phyloP scores from a whole-genome alignment of 495 filamentous ascomycete species.

The Friedmanniomyces endolithicus region DNA sequence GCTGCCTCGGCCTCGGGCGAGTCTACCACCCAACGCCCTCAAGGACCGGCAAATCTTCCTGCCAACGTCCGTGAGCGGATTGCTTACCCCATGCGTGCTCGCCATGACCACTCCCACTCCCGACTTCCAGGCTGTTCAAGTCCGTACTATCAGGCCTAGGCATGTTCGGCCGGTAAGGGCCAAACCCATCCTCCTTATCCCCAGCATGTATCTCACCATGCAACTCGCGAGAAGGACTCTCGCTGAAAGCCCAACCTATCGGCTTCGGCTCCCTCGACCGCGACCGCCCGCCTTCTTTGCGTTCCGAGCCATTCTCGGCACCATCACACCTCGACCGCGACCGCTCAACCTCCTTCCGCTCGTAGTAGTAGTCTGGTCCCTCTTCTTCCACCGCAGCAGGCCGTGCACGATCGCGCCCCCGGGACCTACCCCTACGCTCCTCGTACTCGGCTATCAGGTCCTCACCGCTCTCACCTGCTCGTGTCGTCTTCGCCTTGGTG shows the following conservation, averaged over 20 bases:
- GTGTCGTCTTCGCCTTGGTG: neutral
- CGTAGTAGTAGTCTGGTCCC: neutral
- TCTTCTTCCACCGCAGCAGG: neutral
- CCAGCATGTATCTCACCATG: neutral
- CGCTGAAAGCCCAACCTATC: conserved; percentile 1
- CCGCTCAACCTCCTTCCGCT: neutral
- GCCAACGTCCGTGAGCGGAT: too few relatives aligned
- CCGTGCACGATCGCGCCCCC: neutral
- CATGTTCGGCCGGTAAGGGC: conserved; percentile 4
- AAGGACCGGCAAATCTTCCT: too few relatives aligned
- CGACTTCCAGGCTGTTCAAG: neutral
- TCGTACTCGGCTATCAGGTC: conserved; percentile 14
- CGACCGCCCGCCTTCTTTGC: neutral
- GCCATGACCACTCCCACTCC: neutral
- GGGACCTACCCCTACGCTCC: conserved; percentile 20
- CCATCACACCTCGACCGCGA: neutral
- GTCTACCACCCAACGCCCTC: too few relatives aligned
- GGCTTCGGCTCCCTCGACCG: neutral
- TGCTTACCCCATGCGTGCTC: neutral
- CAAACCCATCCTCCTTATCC: neutral
- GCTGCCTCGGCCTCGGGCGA: too few relatives aligned
- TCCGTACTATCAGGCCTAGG: neutral
- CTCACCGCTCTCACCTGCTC: conserved; percentile 2
- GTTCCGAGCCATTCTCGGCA: neutral
- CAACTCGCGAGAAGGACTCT: conserved; percentile 15